phyloP scores from a whole-genome alignment of 495 filamentous ascomycete genomes.

The Penicillium robsamsonii region DNA sequence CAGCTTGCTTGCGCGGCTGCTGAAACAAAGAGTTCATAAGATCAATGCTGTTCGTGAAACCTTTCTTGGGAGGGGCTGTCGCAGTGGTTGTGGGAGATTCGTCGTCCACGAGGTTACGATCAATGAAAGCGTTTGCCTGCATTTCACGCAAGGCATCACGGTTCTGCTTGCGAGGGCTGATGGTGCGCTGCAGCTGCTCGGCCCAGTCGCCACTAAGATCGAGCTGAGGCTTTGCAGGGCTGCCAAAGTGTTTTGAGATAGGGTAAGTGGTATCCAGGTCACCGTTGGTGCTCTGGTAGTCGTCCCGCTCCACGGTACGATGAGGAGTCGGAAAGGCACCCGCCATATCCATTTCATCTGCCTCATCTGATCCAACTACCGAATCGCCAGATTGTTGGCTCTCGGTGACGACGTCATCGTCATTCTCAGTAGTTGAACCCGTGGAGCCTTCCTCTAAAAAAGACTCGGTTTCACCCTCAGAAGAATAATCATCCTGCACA shows the following conservation, averaged over 20 bases:
- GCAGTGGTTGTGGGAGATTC: conserved; percentile 33
- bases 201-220: conserved; percentile 73
- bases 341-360: conserved; percentile 74
- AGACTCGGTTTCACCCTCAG: conserved; percentile 58
- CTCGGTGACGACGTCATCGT: conserved; percentile 61
- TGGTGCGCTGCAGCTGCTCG: conserved; percentile 84
- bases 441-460: conserved; percentile 89
- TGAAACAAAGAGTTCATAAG: conserved; percentile 89
- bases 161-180: conserved; percentile 86
- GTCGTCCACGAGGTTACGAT: conserved; percentile 34
- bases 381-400: conserved; percentile 58
- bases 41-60: conserved; percentile 78
- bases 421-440: conserved; percentile 69
- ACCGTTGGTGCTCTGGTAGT: conserved; percentile 41
- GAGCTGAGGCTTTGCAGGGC: conserved; percentile 59
- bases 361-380: conserved; percentile 68
- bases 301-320: conserved; percentile 64
- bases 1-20: conserved; percentile 37
- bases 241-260: conserved; percentile 45
- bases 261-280: conserved; percentile 46
- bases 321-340: conserved; percentile 65
- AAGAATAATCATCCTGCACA: conserved; percentile 45
- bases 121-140: conserved; percentile 54
- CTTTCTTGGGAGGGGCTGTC: conserved; percentile 45
- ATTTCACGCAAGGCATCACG: conserved; percentile 62